Percentiles rank a stretch among this genome's conserved stretches.
Conservation (phyloP, 23 red algal species). For the Rhodosorus marinus region DNA sequence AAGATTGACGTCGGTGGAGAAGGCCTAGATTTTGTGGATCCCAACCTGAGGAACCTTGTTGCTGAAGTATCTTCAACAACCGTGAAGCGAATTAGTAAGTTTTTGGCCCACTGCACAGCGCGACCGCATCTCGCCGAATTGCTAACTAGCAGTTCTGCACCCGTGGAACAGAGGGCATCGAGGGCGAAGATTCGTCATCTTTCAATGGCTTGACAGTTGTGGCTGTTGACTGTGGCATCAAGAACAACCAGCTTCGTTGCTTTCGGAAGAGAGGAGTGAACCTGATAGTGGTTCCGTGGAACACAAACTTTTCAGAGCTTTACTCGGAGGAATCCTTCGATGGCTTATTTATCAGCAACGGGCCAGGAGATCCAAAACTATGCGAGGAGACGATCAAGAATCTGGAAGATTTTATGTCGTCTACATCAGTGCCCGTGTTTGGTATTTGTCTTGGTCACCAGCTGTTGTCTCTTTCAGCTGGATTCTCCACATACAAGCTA, state of each 20-base stretch:
- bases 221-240: conserved; percentile 75
- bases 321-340: conserved; percentile 19
- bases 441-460: conserved; percentile 99
- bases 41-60: conserved; percentile 51
- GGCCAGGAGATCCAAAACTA: conserved; percentile 87
- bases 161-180: too few species aligned
- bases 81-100: too few species aligned
- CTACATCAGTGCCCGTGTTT: conserved; percentile 34
- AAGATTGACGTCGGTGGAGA: conserved; percentile 40
- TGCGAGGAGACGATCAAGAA: conserved; percentile 29
- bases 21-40: conserved; percentile 30
- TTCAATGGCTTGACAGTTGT: too few species aligned
- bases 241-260: conserved; percentile 82
- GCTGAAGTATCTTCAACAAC: conserved; percentile 77
- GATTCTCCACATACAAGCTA: conserved; percentile 79
- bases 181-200: too few species aligned
- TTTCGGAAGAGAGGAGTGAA: conserved; percentile 12
- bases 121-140: too few species aligned
- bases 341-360: conserved; percentile 89
- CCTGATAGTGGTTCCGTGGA: conserved; percentile 67
- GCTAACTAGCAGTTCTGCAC: too few species aligned
- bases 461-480: conserved; percentile 66
- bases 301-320: conserved; percentile 16
- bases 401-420: conserved; percentile 18
- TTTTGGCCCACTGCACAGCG: too few species aligned